Conservation (phyloP, 768 basidiomycete species). For the Amylocystis lapponica region DNA sequence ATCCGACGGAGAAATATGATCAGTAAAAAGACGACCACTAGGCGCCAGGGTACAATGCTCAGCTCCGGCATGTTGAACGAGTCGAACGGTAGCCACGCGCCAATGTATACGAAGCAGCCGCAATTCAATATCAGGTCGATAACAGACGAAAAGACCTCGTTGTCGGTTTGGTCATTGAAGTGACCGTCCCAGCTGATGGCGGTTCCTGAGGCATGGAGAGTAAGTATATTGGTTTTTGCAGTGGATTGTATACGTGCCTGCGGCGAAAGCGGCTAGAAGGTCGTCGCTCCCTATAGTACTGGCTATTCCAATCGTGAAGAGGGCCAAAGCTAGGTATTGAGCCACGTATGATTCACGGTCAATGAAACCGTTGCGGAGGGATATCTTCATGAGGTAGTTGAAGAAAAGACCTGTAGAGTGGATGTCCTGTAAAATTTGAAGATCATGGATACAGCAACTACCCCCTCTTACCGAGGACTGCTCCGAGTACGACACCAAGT, state of each 20-base stretch:
- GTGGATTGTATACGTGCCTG: conserved; percentile 58
- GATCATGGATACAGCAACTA: no score
- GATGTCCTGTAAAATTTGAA: no score
- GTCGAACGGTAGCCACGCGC: conserved; percentile 78
- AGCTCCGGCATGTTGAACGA: conserved; percentile 50
- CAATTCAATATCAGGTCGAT: conserved; percentile 85
- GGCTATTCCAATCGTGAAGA: conserved; percentile 75
- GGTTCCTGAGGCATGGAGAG: conserved; percentile 46
- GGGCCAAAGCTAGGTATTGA: conserved; percentile 69
- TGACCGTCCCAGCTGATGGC: conserved; percentile 92
- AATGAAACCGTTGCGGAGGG: conserved; percentile 56
- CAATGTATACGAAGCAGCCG: conserved; percentile 77
- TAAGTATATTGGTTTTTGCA: conserved; percentile 41
- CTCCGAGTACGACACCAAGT: conserved; percentile 66
- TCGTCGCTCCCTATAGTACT: conserved; percentile 83
- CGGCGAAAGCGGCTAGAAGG: conserved; percentile 83
- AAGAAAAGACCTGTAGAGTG: conserved; percentile 56
- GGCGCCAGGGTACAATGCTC: conserved; percentile 63
- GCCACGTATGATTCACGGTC: conserved; percentile 85
- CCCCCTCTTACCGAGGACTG: conserved; percentile 43
- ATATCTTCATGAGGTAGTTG: conserved; percentile 66
- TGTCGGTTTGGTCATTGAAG: conserved; percentile 75
- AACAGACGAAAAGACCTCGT: conserved; percentile 84
- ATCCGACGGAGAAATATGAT: conserved; percentile 77
- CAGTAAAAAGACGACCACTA: conserved; percentile 58